These are phyloP conservation scores for Penicillium canescens DNA, from an alignment of 495 filamentous ascomycete genomes.

Conservation along the genomic window DNA sequence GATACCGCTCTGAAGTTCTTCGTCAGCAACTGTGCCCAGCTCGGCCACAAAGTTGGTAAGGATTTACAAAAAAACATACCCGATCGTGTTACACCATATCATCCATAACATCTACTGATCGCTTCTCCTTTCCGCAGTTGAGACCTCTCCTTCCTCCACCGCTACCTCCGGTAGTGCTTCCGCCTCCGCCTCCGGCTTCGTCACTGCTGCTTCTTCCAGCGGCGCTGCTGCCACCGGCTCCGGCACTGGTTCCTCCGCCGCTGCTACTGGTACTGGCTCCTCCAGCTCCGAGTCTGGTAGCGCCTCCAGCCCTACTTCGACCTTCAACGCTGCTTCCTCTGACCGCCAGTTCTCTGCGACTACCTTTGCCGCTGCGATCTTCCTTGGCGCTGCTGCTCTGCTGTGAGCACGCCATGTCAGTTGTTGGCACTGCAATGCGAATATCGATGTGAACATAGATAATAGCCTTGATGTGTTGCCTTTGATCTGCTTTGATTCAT, in stretches of 20 bases:
- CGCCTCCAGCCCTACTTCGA: slow-evolving; percentile 5
- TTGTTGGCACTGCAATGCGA: slow-evolving; percentile 1
- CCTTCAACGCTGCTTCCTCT: slow-evolving; percentile 12
- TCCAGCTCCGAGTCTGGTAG: slow-evolving; percentile 7
- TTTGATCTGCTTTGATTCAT: slow-evolving; percentile 11
- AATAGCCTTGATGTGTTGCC: slow-evolving; percentile 13
- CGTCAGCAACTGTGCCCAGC: slow-evolving; percentile 28
- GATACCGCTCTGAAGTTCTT: slow-evolving; percentile 34
- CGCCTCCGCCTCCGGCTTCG: slow-evolving; percentile 21
- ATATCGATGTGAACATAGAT: slow-evolving; percentile 16
- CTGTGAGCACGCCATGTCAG: slow-evolving; percentile 22
- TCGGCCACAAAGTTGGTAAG: slow-evolving; percentile 40
- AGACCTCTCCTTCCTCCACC: slow-evolving; percentile 11
- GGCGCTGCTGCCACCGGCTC: slow-evolving; percentile 9
- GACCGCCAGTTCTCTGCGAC: slow-evolving; percentile 37
- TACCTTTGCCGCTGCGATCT: slow-evolving; percentile 39
- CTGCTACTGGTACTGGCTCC: slow-evolving; percentile 9
- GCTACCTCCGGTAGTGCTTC: slow-evolving; percentile 15
- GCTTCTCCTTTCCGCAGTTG: slow-evolving; percentile 1
- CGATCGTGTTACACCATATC: not conserved
- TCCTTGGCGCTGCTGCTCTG: slow-evolving; percentile 39
- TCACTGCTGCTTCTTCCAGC: slow-evolving; percentile 15
- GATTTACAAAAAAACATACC: slow-evolving; percentile 4
- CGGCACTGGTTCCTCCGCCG: slow-evolving; percentile 10
- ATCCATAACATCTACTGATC: not conserved